Conservation (phyloP, 371 early-diverging fungal species). For the Rhizomucor pusillus region DNA sequence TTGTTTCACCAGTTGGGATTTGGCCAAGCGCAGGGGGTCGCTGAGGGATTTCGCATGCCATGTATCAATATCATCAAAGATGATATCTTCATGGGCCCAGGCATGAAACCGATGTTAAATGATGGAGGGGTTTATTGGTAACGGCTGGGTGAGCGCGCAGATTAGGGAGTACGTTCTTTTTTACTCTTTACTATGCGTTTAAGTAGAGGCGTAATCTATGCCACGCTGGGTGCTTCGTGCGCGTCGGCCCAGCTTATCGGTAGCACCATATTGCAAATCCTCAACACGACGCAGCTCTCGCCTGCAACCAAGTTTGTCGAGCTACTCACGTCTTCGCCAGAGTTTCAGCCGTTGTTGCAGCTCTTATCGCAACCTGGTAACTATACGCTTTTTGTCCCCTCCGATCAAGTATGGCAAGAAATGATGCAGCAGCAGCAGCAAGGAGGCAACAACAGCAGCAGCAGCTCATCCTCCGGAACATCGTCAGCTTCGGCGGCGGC, state of each 20-base stretch:
- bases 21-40: no score
- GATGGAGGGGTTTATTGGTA: no score
- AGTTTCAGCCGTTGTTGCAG: conserved; percentile 24
- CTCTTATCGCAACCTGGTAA: conserved; percentile 26
- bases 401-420: conserved; percentile 16
- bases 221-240: conserved; percentile 5
- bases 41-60: no score
- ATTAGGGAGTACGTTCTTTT: no score
- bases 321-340: conserved; percentile 25
- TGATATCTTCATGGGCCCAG: no score
- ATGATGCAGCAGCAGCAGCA: conserved; percentile 3
- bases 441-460: neutral
- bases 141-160: no score
- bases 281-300: conserved; percentile 30
- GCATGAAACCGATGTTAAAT: no score
- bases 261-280: conserved; percentile 21
- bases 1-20: no score
- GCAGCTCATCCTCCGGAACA: neutral
- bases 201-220: neutral
- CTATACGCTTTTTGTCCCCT: conserved; percentile 34
- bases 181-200: no score
- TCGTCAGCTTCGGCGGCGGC: neutral
- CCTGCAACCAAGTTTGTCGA: conserved; percentile 28
- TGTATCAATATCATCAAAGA: no score
- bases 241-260: conserved; percentile 11